A percentile compares a stretch with the other conserved stretches of the same genome.
phyloP scores from a whole-genome alignment of 495 filamentous ascomycete genomes.

The Talaromyces stipitatus region DNA sequence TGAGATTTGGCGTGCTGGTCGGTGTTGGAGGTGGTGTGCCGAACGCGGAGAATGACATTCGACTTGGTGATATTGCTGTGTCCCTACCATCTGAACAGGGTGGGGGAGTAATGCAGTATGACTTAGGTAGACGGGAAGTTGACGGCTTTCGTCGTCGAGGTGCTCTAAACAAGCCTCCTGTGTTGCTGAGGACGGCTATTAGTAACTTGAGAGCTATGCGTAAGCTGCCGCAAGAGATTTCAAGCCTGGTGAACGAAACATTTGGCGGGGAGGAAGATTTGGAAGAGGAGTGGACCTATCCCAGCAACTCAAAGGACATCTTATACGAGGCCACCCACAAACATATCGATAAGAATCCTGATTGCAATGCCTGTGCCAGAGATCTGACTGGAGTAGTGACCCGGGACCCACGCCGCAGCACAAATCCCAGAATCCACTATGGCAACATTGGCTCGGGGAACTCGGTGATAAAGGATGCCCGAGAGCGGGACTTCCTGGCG shows the following conservation, averaged over 20 bases:
- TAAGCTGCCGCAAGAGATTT: neutral
- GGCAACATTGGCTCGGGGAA: neutral
- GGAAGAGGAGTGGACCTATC: neutral
- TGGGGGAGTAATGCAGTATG: neutral
- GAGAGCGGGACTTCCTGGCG: neutral
- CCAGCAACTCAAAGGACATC: slow-evolving; percentile 8
- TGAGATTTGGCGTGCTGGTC: slow-evolving; percentile 15
- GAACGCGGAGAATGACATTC: slow-evolving; percentile 8
- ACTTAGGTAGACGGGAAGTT: neutral
- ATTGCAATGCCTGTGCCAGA: slow-evolving; percentile 8
- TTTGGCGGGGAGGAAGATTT: neutral
- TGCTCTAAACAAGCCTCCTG: slow-evolving; percentile 21
- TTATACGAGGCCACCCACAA: neutral
- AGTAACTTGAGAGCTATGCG: slow-evolving; percentile 14
- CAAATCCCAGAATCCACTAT: neutral
- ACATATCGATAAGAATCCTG: neutral
- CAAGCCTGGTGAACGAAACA: slow-evolving; percentile 4
- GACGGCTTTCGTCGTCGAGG: slow-evolving; percentile 21
- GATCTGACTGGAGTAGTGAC: neutral
- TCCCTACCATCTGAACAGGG: slow-evolving; percentile 11
- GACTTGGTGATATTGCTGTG: neutral
- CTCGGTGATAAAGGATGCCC: neutral
- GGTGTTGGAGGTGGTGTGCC: neutral
- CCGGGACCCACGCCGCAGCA: neutral
- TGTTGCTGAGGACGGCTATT: slow-evolving; percentile 17